Evolutionary conservation across 352 stramenopile genomes (phyloP).

Genomic region (Discostella stelligera): DNA sequence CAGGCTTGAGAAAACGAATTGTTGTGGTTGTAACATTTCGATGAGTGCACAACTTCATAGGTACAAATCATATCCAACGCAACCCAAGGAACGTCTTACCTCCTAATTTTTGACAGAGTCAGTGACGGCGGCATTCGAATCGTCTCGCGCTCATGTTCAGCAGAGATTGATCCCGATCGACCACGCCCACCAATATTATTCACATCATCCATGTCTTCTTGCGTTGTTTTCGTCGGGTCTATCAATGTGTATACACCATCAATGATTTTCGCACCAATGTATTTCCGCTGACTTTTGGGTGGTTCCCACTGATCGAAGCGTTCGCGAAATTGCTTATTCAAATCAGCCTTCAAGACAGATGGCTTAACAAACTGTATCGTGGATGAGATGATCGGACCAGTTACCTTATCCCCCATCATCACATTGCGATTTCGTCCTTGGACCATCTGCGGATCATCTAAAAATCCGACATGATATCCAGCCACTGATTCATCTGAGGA

Average conservation of each 20-base stretch:
- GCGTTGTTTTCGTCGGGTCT: slow-evolving; percentile 57
- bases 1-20: slow-evolving; percentile 52
- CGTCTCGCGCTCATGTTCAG: slow-evolving; percentile 45
- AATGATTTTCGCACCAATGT: slow-evolving; percentile 74
- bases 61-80: not conserved
- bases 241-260: slow-evolving; percentile 79
- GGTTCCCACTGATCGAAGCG: slow-evolving; percentile 85
- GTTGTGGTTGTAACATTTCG: not conserved
- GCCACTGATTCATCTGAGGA: slow-evolving; percentile 46
- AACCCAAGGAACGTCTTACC: slow-evolving; percentile 31
- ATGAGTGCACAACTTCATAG: not conserved
- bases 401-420: slow-evolving; percentile 86
- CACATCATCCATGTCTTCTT: slow-evolving; percentile 31
- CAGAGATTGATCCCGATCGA: slow-evolving; percentile 20
- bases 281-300: slow-evolving; percentile 65
- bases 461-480: slow-evolving; percentile 49
- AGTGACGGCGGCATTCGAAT: slow-evolving; percentile 87
- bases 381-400: slow-evolving; percentile 90
- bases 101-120: slow-evolving; percentile 95
- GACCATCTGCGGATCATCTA: slow-evolving; percentile 82
- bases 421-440: slow-evolving; percentile 78
- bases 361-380: slow-evolving; percentile 95
- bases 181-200: slow-evolving; percentile 9
- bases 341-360: slow-evolving; percentile 91
- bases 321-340: slow-evolving; percentile 97